Conservation (phyloP, 73 alveolate species). For the Paraurostyla sp. region DNA sequence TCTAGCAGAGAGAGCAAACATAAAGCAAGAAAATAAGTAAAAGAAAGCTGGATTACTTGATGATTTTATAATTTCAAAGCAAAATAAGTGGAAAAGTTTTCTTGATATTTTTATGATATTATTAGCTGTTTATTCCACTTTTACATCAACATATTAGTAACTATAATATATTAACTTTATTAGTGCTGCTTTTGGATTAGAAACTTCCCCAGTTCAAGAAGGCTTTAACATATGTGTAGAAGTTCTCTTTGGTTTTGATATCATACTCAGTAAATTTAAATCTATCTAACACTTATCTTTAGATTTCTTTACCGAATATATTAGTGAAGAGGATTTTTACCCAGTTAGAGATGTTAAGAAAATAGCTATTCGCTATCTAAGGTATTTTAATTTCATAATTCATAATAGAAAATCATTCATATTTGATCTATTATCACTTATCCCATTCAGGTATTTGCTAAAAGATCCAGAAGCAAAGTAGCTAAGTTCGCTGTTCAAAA, state of each 20-base stretch:
- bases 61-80: constrained; percentile 3
- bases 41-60: constrained; percentile 10
- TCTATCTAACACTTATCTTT: background rate
- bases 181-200: constrained; percentile 73
- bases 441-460: constrained; percentile 47
- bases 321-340: constrained; percentile 64
- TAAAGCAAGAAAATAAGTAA: background rate
- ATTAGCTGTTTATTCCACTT: constrained; percentile 61
- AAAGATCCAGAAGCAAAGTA: constrained; percentile 4
- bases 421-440: constrained; percentile 48
- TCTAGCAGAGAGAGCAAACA: background rate
- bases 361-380: constrained; percentile 54
- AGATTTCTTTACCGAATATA: constrained; percentile 55
- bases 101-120: constrained; percentile 54
- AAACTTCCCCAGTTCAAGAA: background rate
- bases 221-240: constrained; percentile 44
- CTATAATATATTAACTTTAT: background rate
- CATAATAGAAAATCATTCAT: constrained; percentile 25
- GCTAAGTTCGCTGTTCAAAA: constrained; percentile 47
- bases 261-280: constrained; percentile 36
- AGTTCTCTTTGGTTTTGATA: constrained; percentile 53
- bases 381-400: background rate
- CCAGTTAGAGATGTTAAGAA: constrained; percentile 56
- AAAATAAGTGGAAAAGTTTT: constrained; percentile 44
- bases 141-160: constrained; percentile 65